Percentiles rank a stretch among this genome's conserved stretches.
phyloP scores from a whole-genome alignment of 768 basidiomycete genomes.

The Boletus subparvulus region DNA sequence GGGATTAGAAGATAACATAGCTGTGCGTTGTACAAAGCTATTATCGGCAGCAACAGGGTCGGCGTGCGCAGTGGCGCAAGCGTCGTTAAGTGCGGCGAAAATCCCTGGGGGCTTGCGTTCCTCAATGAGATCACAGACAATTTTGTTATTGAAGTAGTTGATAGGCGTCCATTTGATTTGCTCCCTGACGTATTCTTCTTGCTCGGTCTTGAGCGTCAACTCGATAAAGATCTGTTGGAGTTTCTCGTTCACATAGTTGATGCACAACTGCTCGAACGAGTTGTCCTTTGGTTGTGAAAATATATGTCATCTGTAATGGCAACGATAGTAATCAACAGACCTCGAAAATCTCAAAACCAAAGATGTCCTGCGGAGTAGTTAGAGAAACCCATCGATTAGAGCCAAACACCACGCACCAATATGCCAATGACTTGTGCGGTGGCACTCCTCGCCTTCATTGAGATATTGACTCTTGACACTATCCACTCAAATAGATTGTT shows the following conservation, averaged over 20 bases:
- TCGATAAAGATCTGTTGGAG: constrained; percentile 99
- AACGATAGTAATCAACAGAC: constrained; percentile 36
- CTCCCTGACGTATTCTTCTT: constrained; percentile 98
- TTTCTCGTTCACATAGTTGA: constrained; percentile 99
- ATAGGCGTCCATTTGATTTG: constrained; percentile 99
- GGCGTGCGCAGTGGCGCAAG: constrained; percentile 98
- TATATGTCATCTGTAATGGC: constrained; percentile 2
- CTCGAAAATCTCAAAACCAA: constrained; percentile 98
- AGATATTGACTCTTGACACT: constrained; percentile 91
- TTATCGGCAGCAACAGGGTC: constrained; percentile 95
- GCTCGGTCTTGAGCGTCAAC: constrained; percentile 96
- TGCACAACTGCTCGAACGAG: constrained; percentile 96
- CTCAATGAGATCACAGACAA: constrained; percentile 98
- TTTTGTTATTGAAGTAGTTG: constrained; percentile 98
- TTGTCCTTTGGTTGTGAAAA: constrained; percentile 64
- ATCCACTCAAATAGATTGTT: constrained; percentile 99
- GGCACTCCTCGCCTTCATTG: constrained; percentile 84
- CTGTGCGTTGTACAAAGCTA: constrained; percentile 91
- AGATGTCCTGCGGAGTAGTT: constrained; percentile 71
- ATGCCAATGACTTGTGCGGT: constrained; percentile 89
- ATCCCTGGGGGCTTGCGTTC: constrained; percentile 95
- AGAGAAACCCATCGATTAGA: background rate
- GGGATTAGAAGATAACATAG: constrained; percentile 76
- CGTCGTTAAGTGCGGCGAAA: constrained; percentile 96
- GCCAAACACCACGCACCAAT: constrained; percentile 48